phyloP scores from a whole-genome alignment of 148 eudicot genomes.

The Spergularia bocconei region DNA sequence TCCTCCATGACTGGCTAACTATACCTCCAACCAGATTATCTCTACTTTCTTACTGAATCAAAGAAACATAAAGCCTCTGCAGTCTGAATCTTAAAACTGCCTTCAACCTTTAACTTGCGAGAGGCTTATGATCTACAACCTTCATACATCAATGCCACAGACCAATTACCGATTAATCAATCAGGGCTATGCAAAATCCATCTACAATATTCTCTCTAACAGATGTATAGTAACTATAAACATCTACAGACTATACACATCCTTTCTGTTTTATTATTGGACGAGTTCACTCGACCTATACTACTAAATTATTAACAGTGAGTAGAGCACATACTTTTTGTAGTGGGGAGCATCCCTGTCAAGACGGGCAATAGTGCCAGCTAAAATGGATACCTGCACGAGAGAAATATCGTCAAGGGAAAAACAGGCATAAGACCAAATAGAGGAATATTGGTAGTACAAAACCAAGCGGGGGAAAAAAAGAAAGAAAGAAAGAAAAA shows the following conservation, averaged over 20 bases:
- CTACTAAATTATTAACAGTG: background rate
- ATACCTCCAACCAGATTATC: background rate
- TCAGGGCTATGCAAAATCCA: background rate
- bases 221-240: background rate
- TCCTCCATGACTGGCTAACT: background rate
- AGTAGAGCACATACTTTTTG: constrained; percentile 62
- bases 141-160: background rate
- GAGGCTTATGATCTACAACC: background rate
- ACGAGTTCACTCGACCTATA: background rate
- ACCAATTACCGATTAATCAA: background rate
- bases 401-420: constrained; percentile 8
- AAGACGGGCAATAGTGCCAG: constrained; percentile 96
- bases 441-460: background rate
- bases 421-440: background rate
- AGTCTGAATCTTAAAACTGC: background rate
- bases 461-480: background rate
- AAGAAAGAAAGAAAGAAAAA: background rate
- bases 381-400: constrained; percentile 91
- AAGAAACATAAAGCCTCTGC: background rate
- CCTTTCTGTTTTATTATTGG: background rate
- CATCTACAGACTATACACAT: background rate
- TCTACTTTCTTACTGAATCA: background rate
- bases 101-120: background rate
- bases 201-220: background rate
- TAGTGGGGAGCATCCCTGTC: constrained; percentile 99